Percentiles rank a stretch among this genome's conserved stretches.
phyloP scores from a whole-genome alignment of 208 protist species.

The Naegleria gruberi region DNA sequence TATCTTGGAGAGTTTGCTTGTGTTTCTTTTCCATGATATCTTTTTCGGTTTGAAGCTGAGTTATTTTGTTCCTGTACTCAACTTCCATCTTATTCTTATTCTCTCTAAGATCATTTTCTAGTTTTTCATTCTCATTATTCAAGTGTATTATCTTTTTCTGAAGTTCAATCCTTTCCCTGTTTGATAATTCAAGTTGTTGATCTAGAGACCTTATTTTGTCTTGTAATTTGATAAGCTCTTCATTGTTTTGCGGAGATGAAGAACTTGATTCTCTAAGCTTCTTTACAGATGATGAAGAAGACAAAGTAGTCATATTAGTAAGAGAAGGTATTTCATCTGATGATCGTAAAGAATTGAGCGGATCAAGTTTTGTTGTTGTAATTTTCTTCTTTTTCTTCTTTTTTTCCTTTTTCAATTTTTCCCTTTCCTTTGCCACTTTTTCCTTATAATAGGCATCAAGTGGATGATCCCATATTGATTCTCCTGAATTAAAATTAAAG shows the following conservation, averaged over 20 bases:
- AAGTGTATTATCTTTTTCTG: not conserved
- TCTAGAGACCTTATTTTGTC: not conserved
- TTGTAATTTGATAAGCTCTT: not conserved
- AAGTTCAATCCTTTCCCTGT: not conserved
- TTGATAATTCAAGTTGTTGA: not conserved
- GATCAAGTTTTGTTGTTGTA: not conserved
- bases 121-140: not conserved
- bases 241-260: not conserved
- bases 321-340: too few species aligned
- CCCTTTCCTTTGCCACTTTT: conserved; percentile 60
- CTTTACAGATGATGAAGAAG: not conserved
- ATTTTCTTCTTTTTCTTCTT: not conserved
- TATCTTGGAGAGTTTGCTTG: not conserved
- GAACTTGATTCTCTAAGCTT: not conserved
- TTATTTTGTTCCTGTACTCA: not conserved
- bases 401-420: conserved; percentile 21
- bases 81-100: not conserved
- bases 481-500: conserved; percentile 87
- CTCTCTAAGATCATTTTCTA: not conserved
- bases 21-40: not conserved
- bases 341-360: not conserved
- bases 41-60: not conserved
- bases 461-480: conserved; percentile 88
- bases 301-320: too few species aligned
- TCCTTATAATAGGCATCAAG: conserved; percentile 72